Base-by-base conservation (phyloP, 2,329 filamentous ascomycete genomes). In the Mycogone perniciosa region DNA sequence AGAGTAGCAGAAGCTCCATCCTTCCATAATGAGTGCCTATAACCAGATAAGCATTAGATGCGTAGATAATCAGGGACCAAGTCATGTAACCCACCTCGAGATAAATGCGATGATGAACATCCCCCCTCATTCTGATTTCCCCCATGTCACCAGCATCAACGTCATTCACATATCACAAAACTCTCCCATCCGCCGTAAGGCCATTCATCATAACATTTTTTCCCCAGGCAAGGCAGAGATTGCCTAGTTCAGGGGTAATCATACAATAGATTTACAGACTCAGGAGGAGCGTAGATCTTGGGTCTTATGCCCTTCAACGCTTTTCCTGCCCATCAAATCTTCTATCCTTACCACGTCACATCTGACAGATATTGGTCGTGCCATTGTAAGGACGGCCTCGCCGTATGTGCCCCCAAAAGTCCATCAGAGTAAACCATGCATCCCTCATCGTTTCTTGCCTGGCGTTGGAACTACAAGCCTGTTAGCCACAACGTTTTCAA, bases 391-490 rank as follows among this genome's bases (percentile, higher is more conserved):
- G 27, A 37, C 7, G n/a, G 10, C 13, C n/a, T 2, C 35, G 6
- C 26, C 29, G 4, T 13, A 26, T 7, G 5, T 29, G 20, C 7
- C n/a, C 26, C 11, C 9, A 9, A 6, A 42, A 50, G 41, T 20
- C 20, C 20, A 20, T 20, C 20, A 20, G 20, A 20, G 34, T 50
- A 29, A 30, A 34, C n/a, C 26, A 27, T 31, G 29, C 29, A 9
- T 6, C 34, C 30, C 27, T 60, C 61, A 66, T 62, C 64, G 63
- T 55, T 58, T 67, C 58, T 59, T 67, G 54, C 60, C 60, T 4
- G 58, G 50, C 7, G 56, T 62, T 27, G 62, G 57, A 52, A 58
- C 67, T 67, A 31, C n/a, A 13, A 43, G 9, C 44, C 8, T n/a
- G n/a, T 51, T 34, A 51, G 50, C 41, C 11, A 2, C 43, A 7